Base-by-base conservation (phyloP, 768 basidiomycete species). In the Russula lepida region DNA sequence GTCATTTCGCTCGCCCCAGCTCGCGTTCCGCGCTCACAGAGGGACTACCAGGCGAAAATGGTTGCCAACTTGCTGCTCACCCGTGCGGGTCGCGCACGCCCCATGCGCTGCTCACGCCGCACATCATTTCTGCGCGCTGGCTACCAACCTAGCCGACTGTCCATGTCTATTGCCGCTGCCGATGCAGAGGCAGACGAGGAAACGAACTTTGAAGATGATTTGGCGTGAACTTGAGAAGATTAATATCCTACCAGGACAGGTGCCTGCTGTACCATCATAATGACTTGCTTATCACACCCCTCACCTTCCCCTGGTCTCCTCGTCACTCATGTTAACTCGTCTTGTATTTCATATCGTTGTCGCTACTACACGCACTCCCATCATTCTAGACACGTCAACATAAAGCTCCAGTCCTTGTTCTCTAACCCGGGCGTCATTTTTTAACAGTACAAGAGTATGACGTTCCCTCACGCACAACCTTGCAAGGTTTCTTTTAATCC, bases 41-140 rank as follows among this genome's bases (percentile, higher is more conserved):
- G 59, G 47, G 65, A 66, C 3, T 59, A 65, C 19, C 65, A 59
- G 21, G 65, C 63, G 8, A 65, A 62, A 50, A 57, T 62, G 47
- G 59, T 66, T 23, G 65, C 65, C 5, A 65, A 54, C 56, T 33
- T 66, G 59, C 35, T 66, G 17, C 65, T 66, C 59, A 60, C 32
- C 27, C 65, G 65, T 39, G 54, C 37, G 2, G 50, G 54, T 17
- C 63, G 63, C 6, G 58, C 59, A 11, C 65, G 63, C 7, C 62
- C 62, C 39, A 64, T 66, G 62, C 65, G 65, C 3, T 62, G 63
- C 56, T 44, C 52, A 15, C 57, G 55, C 1, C 62, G 62, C 5
- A 50, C 41, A 19, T 56, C 56, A 19, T 47, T 58, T 33, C 15
- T 62, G 17, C 56, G 56, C 13, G 51, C 55, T 1, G 63, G 63